Percentiles rank a stretch among this genome's conserved stretches.
Conservation (phyloP, 495 filamentous ascomycete species). For the Neurospora discreta region DNA sequence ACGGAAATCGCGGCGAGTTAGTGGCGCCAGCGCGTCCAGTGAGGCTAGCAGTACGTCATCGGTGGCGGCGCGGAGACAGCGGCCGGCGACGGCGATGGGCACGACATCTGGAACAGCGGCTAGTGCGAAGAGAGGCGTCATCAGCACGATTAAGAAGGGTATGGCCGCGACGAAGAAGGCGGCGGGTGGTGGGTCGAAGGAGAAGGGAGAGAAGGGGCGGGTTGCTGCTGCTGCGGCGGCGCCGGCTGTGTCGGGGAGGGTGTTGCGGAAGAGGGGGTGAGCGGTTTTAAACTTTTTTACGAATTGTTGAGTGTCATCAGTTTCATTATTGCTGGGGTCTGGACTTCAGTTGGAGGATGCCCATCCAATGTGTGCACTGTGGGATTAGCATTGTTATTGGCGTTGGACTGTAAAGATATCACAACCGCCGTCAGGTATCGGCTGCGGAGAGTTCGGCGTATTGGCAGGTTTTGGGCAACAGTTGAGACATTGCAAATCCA, state of each 20-base stretch:
- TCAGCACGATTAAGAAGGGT: conserved; percentile 33
- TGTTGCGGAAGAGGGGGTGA: conserved; percentile 39
- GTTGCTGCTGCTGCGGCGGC: conserved; percentile 6
- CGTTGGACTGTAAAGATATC: not conserved
- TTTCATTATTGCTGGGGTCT: not conserved
- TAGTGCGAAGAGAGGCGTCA: conserved; percentile 25
- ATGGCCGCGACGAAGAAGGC: conserved; percentile 22
- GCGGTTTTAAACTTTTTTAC: not conserved
- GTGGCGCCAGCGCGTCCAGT: conserved; percentile 37
- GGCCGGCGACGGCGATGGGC: conserved; percentile 27
- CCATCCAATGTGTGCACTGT: not conserved
- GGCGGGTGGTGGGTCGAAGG: conserved; percentile 20
- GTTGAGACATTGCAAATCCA: not conserved
- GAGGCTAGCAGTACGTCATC: conserved; percentile 34
- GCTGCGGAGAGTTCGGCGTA: not conserved
- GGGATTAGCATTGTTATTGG: not conserved
- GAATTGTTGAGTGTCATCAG: too few species aligned
- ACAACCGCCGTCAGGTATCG: not conserved
- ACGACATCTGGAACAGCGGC: conserved; percentile 14
- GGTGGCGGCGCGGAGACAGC: conserved; percentile 26
- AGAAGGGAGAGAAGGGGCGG: conserved; percentile 26
- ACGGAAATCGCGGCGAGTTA: conserved; percentile 34
- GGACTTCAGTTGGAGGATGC: not conserved
- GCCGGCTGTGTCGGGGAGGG: conserved; percentile 22
- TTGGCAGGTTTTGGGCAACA: not conserved